A percentile compares a stretch with the other conserved stretches of the same genome.
These are phyloP conservation scores for Basipetospora chlamydospora DNA, from an alignment of 2,329 filamentous ascomycete species.

Conservation along the genomic window DNA sequence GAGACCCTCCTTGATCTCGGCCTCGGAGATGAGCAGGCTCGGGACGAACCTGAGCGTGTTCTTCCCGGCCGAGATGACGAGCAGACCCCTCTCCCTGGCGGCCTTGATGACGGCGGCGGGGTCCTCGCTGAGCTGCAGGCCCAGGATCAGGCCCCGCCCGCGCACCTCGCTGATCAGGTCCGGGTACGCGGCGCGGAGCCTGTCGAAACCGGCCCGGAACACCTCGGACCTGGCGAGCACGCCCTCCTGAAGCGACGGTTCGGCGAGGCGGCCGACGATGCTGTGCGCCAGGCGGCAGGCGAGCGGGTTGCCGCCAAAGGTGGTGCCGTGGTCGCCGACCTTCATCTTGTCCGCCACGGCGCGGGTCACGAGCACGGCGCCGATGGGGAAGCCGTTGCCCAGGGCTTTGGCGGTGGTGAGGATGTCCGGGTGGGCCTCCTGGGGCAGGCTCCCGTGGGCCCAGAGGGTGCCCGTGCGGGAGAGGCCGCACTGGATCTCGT, in stretches of 20 bases:
- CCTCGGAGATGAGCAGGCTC: slow-evolving; percentile 63
- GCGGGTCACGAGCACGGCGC: slow-evolving; percentile 41
- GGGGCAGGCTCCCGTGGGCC: slow-evolving; percentile 66
- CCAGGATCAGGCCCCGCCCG: slow-evolving; percentile 73
- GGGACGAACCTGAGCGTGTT: slow-evolving; percentile 91
- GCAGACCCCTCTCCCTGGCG: slow-evolving; percentile 70
- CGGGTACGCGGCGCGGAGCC: slow-evolving; percentile 39
- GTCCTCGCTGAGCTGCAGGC: slow-evolving; percentile 66
- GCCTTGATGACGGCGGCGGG: slow-evolving; percentile 65
- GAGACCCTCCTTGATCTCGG: slow-evolving; percentile 67
- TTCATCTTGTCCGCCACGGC: slow-evolving; percentile 26
- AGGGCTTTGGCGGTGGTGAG: slow-evolving; percentile 91
- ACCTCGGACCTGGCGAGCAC: slow-evolving; percentile 52
- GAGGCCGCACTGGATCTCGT: slow-evolving; percentile 94
- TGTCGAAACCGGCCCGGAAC: slow-evolving; percentile 32
- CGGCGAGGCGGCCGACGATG: slow-evolving; percentile 63
- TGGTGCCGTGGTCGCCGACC: slow-evolving; percentile 78
- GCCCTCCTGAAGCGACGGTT: slow-evolving; percentile 51
- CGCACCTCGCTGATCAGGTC: slow-evolving; percentile 63
- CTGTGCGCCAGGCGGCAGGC: slow-evolving; percentile 74
- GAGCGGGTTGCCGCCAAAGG: slow-evolving; percentile 84
- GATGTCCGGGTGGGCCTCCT: slow-evolving; percentile 80
- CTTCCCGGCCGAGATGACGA: slow-evolving; percentile 84
- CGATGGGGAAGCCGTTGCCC: slow-evolving; percentile 92
- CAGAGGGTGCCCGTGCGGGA: slow-evolving; percentile 77